A percentile compares a stretch with the other conserved stretches of the same genome.
Evolutionary conservation across 2,329 filamentous ascomycete species (phyloP).

Genomic region (Pochonia chlamydosporia): DNA sequence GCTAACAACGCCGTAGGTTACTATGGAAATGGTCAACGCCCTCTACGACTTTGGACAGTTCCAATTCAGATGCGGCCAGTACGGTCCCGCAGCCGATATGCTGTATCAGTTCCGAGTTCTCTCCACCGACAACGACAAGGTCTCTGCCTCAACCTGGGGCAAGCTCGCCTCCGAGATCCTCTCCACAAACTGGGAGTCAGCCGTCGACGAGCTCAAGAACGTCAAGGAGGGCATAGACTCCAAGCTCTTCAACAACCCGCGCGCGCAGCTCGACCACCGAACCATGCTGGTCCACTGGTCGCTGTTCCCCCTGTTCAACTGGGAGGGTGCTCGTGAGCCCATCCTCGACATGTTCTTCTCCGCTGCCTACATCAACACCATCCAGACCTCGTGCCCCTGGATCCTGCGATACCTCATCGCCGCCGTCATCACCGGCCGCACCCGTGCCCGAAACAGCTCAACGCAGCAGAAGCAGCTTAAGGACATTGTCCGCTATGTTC

Average conservation of each 20-base stretch:
- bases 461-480: conserved; percentile 98
- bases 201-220: conserved; percentile 85
- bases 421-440: conserved; percentile 89
- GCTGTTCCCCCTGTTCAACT: conserved; percentile 98
- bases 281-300: conserved; percentile 98
- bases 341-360: conserved; percentile 97
- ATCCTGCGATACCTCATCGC: conserved; percentile 89
- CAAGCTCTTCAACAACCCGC: conserved; percentile 90
- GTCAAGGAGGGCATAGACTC: conserved; percentile 90
- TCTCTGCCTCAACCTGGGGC: conserved; percentile 92
- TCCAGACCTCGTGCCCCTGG: conserved; percentile 97
- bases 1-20: conserved; percentile 50
- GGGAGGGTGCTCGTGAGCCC: conserved; percentile 81
- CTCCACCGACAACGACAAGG: conserved; percentile 97
- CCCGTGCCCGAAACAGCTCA: conserved; percentile 72
- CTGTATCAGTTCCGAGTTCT: conserved; percentile 97
- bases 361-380: conserved; percentile 97
- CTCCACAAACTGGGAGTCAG: conserved; percentile 89
- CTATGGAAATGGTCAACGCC: conserved; percentile 89
- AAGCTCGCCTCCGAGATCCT: conserved; percentile 96
- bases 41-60: conserved; percentile 96
- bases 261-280: conserved; percentile 92
- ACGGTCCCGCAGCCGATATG: conserved; percentile 81
- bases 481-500: conserved; percentile 90
- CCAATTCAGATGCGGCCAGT: conserved; percentile 96